Conservation (phyloP, 2,329 filamentous ascomycete species). For the Penicillium frequentans region DNA sequence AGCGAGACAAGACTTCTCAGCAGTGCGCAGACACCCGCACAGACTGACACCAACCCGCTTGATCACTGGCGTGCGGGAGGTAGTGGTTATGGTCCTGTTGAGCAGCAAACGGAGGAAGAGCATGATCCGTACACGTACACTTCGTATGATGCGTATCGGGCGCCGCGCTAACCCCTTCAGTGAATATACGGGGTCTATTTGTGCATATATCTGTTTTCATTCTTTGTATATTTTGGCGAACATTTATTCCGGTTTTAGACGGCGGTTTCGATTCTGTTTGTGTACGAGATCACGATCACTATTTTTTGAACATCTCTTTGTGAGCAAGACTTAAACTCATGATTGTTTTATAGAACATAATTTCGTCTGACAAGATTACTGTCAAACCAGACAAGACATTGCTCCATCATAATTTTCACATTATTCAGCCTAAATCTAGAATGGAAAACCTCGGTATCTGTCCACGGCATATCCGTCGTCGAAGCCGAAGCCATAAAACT, state of each 20-base stretch:
- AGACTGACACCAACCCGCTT: constrained; percentile 22
- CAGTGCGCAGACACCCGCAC: constrained; percentile 35
- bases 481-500: no score
- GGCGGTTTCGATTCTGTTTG: neutral
- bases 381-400: no score
- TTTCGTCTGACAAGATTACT: no score
- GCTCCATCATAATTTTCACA: no score
- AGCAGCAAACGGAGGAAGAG: constrained; percentile 25
- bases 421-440: no score
- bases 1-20: constrained; percentile 40
- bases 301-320: constrained; percentile 3
- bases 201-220: constrained; percentile 3
- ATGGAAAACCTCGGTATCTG: no score
- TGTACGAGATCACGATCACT: constrained; percentile 14
- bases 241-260: neutral
- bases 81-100: constrained; percentile 38
- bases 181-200: neutral
- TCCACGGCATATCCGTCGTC: no score
- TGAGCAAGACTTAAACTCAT: constrained; percentile 2
- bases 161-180: constrained; percentile 11
- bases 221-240: constrained; percentile 5
- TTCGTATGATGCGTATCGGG: constrained; percentile 38
- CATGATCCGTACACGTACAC: constrained; percentile 18
- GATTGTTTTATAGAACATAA: neutral
- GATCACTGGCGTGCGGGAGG: constrained; percentile 34